Percentiles rank a stretch among this genome's conserved stretches.
Evolutionary conservation across 768 basidiomycete genomes (phyloP).

Genomic region (Calocera cornea): DNA sequence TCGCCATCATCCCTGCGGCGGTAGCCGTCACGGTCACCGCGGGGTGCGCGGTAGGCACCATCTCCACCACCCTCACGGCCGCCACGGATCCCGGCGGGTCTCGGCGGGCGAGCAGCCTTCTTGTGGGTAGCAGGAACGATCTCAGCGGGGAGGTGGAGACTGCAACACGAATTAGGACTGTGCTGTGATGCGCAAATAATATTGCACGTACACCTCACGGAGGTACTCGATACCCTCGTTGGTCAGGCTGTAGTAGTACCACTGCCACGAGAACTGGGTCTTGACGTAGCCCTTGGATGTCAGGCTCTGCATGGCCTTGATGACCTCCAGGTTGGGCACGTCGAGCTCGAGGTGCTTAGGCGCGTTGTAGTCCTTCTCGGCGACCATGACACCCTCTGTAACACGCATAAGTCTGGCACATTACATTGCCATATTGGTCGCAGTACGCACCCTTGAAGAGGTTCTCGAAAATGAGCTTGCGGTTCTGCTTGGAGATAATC

Average conservation of each 20-base stretch:
- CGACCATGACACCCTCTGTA: constrained; percentile 93
- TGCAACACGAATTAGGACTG: constrained; percentile 19
- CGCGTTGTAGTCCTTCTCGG: constrained; percentile 98
- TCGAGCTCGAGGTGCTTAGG: constrained; percentile 86
- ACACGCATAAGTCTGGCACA: neutral
- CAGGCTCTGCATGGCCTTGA: constrained; percentile 57
- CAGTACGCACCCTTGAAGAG: constrained; percentile 90
- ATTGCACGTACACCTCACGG: constrained; percentile 56
- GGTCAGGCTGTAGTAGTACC: constrained; percentile 95
- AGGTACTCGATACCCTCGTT: constrained; percentile 96
- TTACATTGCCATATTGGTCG: neutral
- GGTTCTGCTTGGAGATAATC: constrained; percentile 94
- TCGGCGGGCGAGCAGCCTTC: constrained; percentile 78
- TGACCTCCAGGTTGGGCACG: constrained; percentile 52
- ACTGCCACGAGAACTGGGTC: constrained; percentile 99
- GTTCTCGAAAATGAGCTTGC: constrained; percentile 93
- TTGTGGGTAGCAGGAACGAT: constrained; percentile 98
- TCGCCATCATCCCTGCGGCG: constrained; percentile 37
- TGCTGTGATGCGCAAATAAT: neutral
- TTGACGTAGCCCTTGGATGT: constrained; percentile 78
- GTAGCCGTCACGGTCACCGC: constrained; percentile 76
- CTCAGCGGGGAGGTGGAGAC: constrained; percentile 87
- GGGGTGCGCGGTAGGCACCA: constrained; percentile 78
- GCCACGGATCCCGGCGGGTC: constrained; percentile 60
- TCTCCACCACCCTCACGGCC: constrained; percentile 42